Evolutionary conservation across 768 basidiomycete genomes (phyloP), one percentile per base, ranked within the genome.

Genomic region (Amanita muscaria): DNA sequence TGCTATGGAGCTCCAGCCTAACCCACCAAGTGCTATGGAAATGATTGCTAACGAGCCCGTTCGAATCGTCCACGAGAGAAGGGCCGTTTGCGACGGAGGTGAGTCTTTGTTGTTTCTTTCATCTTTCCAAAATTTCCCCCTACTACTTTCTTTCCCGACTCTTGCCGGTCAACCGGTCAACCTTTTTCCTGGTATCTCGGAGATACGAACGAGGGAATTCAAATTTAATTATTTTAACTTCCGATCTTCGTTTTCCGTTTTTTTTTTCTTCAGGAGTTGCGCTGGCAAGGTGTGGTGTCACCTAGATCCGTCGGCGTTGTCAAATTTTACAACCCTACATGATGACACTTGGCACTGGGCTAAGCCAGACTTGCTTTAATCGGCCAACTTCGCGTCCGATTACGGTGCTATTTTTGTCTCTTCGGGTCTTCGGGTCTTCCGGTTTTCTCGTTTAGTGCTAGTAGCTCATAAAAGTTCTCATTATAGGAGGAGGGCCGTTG

Each of bases 71-170:
- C 63, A 88, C 35, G 85, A 80, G 15, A 74, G 94, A 54, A 89
- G 80, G 62, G 92, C 91, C 2, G 72, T 83, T 39, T 99, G 96
- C 61, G 94, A 99, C 61, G 96, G 96, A 56, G 94, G 96, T 97
- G 53, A 54, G 88, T 69, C 38, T 40, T 21, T n/a, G n/a, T n/a
- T n/a, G n/a, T n/a, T n/a, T n/a, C 35, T 22, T 21, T 16, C 22
- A 15, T 18, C 32, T 31, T 32, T 9, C 19, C 25, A 3, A 30
- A 21, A 18, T 18, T 22, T 45, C 39, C 11, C 34, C 18, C 29
- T 33, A 14, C 29, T 21, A 15, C 10, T 19, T 23, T 22, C 36
- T 18, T 30, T 18, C 43, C 15, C 3, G 18, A 15, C 31, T 11
- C 12, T 32, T 3, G 4, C 31, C 4, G 31, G 31, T 32, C 10